A percentile compares a stretch with the other conserved stretches of the same genome.
Conservation (phyloP, 768 basidiomycete species). For the Tulasnella sp. region DNA sequence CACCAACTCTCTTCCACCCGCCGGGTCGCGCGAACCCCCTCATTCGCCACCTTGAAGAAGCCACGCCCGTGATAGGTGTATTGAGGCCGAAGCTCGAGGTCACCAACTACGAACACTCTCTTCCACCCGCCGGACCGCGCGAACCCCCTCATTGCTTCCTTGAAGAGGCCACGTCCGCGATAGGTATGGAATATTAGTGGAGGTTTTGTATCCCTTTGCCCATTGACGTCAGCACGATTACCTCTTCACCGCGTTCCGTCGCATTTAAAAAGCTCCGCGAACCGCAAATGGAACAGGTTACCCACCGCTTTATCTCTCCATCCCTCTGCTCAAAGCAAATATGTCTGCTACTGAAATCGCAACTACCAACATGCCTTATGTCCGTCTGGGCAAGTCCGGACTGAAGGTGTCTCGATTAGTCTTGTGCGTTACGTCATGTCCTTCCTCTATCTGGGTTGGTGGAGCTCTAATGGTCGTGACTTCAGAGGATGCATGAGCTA, state of each 20-base stretch:
- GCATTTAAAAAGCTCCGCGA: background rate
- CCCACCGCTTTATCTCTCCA: background rate
- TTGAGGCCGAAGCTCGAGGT: too few species aligned
- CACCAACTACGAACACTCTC: too few species aligned
- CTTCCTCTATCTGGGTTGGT: background rate
- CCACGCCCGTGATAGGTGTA: too few species aligned
- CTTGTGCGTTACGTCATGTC: background rate
- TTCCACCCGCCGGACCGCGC: too few species aligned
- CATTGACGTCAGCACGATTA: background rate
- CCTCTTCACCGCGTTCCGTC: background rate
- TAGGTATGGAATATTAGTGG: background rate
- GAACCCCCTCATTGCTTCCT: too few species aligned
- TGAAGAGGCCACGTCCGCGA: background rate
- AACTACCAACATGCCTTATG: constrained; percentile 29
- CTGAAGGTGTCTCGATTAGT: constrained; percentile 33
- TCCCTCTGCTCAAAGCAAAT: background rate
- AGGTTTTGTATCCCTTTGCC: background rate
- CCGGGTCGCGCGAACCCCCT: too few species aligned
- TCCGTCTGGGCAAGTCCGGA: constrained; percentile 36
- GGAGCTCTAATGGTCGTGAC: background rate
- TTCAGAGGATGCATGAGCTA: constrained; percentile 66
- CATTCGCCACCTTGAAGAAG: too few species aligned
- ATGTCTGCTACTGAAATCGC: background rate
- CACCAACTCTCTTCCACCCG: too few species aligned
- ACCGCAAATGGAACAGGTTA: background rate